Evolutionary conservation across 208 protist genomes (phyloP), one percentile per base, ranked within the genome.

Genomic region (Trypanosoma boissoni): DNA sequence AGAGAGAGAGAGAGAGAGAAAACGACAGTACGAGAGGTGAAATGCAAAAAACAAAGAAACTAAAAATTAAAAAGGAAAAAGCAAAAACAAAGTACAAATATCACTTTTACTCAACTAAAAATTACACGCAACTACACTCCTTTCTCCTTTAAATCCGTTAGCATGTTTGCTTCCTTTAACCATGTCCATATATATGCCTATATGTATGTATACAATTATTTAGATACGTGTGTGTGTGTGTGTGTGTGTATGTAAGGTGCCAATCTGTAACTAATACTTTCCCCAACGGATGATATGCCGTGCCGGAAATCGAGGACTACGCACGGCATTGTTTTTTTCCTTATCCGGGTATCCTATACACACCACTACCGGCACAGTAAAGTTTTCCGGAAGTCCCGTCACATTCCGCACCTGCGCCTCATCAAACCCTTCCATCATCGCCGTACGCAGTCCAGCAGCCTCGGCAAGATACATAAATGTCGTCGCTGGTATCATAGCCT

Each of bases 401-500:
- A 88, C 76, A 5, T 60, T 24, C 59, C 81, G 77, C 20, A 96
- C 80, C 3, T 78, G 61, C 9, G 64, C 76, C 39, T 94, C 86
- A 56, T 96, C 90, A 53, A 94, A 83, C 8, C 90, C 90, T 64
- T 96, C 90, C 70, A 96, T 76, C 39, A 89, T 67, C 43, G 74
- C 78, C 46, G 85, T 92, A 44, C 83, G 60, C 66, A 78, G 69
- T 14, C 83, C 80, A 0, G 80, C 76, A 4, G 82, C 77, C 9
- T 79, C 82, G 23, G 73, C 76, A 21, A 87, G 61, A 36, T 88
- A 68, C 31, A 91, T 24, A 56, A 96, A 96, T 1, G 68, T 86
- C 1, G 78, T 89, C 8, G 74, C 90, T 9, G 90, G 76, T 21
- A 94, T 80, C 83, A 96, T 92, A 12, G 70, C 68, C 55, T 94